These are phyloP conservation scores for Epichloe festucae DNA, from an alignment of 2,329 filamentous ascomycete species.

Conservation along the genomic window DNA sequence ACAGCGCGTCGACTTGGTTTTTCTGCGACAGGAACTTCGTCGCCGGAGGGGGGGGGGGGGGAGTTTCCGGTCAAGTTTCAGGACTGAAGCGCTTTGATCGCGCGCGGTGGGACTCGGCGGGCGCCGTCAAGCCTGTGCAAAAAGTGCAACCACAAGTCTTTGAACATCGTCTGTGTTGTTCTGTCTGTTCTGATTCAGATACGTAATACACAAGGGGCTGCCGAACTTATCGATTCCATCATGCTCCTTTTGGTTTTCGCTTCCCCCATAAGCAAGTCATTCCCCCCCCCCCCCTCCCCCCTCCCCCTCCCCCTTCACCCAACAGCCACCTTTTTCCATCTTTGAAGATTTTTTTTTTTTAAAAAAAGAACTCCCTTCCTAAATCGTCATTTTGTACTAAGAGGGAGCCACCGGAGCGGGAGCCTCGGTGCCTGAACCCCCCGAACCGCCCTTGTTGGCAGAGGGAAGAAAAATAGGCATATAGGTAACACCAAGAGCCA, in stretches of 20 bases:
- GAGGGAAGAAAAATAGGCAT: slow-evolving; percentile 38
- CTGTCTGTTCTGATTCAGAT: too few species aligned
- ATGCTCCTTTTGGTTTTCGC: too few species aligned
- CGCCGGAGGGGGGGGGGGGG: neutral
- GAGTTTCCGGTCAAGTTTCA: slow-evolving; percentile 16
- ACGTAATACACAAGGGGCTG: too few species aligned
- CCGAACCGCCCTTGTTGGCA: slow-evolving; percentile 9
- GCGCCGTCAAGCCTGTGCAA: neutral
- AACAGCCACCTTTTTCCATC: too few species aligned
- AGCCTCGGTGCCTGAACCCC: slow-evolving; percentile 21
- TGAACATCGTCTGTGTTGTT: too few species aligned
- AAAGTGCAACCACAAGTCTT: neutral
- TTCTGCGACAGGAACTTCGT: slow-evolving; percentile 5
- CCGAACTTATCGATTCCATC: too few species aligned
- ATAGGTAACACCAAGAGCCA: slow-evolving; percentile 43
- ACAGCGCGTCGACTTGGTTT: neutral
- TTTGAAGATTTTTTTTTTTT: too few species aligned
- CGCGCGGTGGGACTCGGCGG: neutral
- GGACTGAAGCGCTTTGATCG: slow-evolving; percentile 6
- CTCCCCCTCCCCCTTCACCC: too few species aligned
- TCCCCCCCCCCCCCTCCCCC: too few species aligned
- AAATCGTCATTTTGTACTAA: slow-evolving; percentile 5
- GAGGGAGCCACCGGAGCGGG: slow-evolving; percentile 14
- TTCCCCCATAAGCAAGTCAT: too few species aligned
- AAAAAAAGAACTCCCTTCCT: too few species aligned